Percentiles rank a stretch among this genome's conserved stretches.
phyloP scores from a whole-genome alignment of 2,329 filamentous ascomycete species.

The Xylariaceae sp. region DNA sequence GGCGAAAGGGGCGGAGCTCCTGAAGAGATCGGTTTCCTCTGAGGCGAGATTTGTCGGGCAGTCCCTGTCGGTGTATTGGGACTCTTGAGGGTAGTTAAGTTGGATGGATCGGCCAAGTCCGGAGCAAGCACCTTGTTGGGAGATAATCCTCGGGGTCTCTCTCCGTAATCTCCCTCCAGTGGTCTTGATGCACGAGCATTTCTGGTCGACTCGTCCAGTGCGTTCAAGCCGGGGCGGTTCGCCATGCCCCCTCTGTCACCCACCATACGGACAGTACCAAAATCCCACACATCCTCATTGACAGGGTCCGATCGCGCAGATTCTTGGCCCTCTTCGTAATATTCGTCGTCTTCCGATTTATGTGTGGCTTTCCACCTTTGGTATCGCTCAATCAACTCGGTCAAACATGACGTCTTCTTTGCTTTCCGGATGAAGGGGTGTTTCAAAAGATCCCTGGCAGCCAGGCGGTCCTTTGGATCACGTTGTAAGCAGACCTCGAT shows the following conservation, averaged over 20 bases:
- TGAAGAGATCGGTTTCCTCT: constrained; percentile 51
- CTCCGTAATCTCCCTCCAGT: constrained; percentile 52
- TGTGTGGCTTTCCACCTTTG: constrained; percentile 82
- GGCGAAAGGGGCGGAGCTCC: constrained; percentile 46
- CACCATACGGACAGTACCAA: constrained; percentile 88
- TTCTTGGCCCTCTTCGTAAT: constrained; percentile 57
- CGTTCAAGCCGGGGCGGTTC: constrained; percentile 57
- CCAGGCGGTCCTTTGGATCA: constrained; percentile 84
- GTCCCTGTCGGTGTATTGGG: constrained; percentile 42
- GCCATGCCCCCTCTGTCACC: constrained; percentile 60
- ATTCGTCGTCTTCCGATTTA: constrained; percentile 68
- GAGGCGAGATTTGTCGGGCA: constrained; percentile 59
- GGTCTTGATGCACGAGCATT: constrained; percentile 66
- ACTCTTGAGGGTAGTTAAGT: constrained; percentile 55
- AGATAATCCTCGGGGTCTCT: constrained; percentile 49
- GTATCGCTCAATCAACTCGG: constrained; percentile 89
- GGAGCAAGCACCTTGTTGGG: constrained; percentile 50
- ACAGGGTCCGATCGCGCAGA: constrained; percentile 55
- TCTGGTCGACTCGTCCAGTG: constrained; percentile 77
- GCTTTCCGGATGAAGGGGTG: constrained; percentile 88
- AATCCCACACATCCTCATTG: constrained; percentile 94
- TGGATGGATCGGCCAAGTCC: constrained; percentile 42
- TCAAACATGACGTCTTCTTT: constrained; percentile 94
- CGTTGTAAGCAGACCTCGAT: constrained; percentile 80
- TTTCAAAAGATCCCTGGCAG: constrained; percentile 80